A percentile compares a stretch with the other conserved stretches of the same genome.
These are phyloP conservation scores for Leishmania turanica DNA, from an alignment of 208 protist genomes.

Conservation along the genomic window DNA sequence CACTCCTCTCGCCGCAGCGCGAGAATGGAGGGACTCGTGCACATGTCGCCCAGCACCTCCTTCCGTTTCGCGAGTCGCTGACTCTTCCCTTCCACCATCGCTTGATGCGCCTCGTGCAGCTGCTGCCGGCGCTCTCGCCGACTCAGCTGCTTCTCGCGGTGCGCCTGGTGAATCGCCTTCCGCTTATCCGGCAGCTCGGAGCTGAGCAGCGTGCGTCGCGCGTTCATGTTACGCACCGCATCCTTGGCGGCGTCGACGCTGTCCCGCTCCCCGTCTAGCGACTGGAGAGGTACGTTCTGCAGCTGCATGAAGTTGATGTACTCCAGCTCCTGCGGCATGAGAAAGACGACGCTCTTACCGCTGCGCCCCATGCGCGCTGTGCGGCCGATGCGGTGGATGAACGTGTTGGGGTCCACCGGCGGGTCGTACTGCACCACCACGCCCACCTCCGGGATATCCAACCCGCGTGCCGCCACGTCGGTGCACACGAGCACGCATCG, in stretches of 20 bases:
- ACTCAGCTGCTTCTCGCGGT: conserved; percentile 71
- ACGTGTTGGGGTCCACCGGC: conserved; percentile 93
- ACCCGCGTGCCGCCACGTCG: conserved; percentile 94
- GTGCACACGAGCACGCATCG: conserved; percentile 96
- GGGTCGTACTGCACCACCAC: conserved; percentile 98
- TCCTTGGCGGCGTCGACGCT: conserved; percentile 59
- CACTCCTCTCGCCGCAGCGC: conserved; percentile 60
- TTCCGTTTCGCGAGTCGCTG: conserved; percentile 43
- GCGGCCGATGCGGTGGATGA: conserved; percentile 97
- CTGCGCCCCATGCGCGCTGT: conserved; percentile 95
- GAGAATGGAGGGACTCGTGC: conserved; percentile 68
- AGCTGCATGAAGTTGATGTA: conserved; percentile 94
- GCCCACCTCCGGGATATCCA: conserved; percentile 96
- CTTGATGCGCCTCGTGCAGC: conserved; percentile 64
- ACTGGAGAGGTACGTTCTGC: conserved; percentile 87
- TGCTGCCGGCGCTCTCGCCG: conserved; percentile 71
- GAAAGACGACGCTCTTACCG: conserved; percentile 93
- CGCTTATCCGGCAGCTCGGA: conserved; percentile 60
- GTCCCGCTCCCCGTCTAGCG: conserved; percentile 77
- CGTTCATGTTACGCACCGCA: conserved; percentile 56
- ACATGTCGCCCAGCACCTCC: conserved; percentile 81
- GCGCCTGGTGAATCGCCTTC: conserved; percentile 73
- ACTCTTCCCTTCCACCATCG: conserved; percentile 35
- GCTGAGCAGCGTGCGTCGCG: conserved; percentile 75
- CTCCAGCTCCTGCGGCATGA: conserved; percentile 93